A percentile compares a stretch with the other conserved stretches of the same genome.
Conservation (phyloP, 2,329 filamentous ascomycete genomes). For the Phoma sp. region DNA sequence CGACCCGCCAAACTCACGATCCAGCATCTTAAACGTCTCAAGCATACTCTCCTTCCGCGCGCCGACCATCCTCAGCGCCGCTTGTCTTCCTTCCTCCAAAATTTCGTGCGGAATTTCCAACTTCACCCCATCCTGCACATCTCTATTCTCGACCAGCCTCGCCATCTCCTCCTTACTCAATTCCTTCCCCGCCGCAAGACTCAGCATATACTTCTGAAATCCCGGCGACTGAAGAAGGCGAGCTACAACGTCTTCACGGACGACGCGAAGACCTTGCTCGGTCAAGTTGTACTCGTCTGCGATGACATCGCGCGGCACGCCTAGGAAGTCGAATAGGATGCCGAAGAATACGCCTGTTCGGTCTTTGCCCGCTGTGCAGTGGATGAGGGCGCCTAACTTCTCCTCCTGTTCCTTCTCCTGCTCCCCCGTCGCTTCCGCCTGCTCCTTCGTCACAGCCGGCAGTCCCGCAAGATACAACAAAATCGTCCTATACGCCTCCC, state of each 20-base stretch:
- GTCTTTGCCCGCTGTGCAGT: constrained; percentile 82
- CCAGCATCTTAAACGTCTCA: constrained; percentile 61
- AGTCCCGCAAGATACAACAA: constrained; percentile 63
- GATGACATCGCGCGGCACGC: constrained; percentile 64
- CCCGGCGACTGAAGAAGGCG: constrained; percentile 53
- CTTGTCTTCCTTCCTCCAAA: constrained; percentile 31
- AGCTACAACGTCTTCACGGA: constrained; percentile 58
- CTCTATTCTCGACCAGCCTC: constrained; percentile 48
- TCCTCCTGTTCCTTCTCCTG: neutral
- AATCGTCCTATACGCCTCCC: constrained; percentile 64
- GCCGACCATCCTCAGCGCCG: constrained; percentile 46
- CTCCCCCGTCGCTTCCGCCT: constrained; percentile 7
- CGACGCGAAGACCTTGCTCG: constrained; percentile 62
- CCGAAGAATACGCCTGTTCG: constrained; percentile 75
- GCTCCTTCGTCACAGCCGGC: too few species aligned
- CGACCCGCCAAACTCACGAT: constrained; percentile 66
- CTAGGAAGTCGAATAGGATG: constrained; percentile 69
- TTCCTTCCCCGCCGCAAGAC: constrained; percentile 17
- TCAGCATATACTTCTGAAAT: constrained; percentile 35
- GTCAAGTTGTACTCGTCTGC: constrained; percentile 74
- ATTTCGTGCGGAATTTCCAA: constrained; percentile 52
- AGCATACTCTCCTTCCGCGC: constrained; percentile 61
- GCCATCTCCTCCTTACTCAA: constrained; percentile 60
- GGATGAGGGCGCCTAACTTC: constrained; percentile 65
- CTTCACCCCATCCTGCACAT: constrained; percentile 27